Base-by-base conservation (phyloP, 768 basidiomycete genomes). In the Lentinula guzmanii region DNA sequence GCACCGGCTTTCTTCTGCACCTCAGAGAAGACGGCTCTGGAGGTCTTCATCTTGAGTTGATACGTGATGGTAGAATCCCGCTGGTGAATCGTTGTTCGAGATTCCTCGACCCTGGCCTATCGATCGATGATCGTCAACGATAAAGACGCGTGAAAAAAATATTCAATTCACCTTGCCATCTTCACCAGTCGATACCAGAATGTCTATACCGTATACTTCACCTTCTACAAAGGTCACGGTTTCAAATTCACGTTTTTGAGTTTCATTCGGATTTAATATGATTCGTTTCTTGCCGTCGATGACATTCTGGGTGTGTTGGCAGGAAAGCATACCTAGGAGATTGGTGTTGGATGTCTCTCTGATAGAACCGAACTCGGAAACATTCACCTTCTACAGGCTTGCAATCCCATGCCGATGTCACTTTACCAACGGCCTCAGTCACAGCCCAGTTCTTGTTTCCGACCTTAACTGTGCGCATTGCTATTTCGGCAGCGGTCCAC, bases 1-100 rank as follows among this genome's bases (percentile, higher is more conserved):
- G 93, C 83, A 28, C 96, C 96, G 45, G 97, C 93, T 76, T 98
- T 98, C 82, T 94, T 95, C 77, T 95, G 92, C 68, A 98, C 92
- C 75, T 98, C 96, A 54, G 91, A 91, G 78, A 98, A 98, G 45
- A 96, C 89, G n/a, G 89, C 85, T 64, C 96, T 90, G 48, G 95
- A 95, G 65, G 91, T 96, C 80, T 96, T 98, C 87, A 96, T 89
- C 81, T 98, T 98, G 70, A 98, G 82, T 72, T 94, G 92, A 77
- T 98, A 98, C 43, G 91, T 95, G 62, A 93, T 84, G 6, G 83
- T 77, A 24, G 87, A 84, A 67, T 93, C 92, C 61, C 91, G 85
- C 73, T 97, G 95, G 82, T 91, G 97, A 71, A 99, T 87, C 41
- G 91, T 91, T 59, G 95, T 97, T 71, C 91, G 84, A 41, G 91